These are phyloP conservation scores for Acanthamoeba castellanii DNA, from an alignment of 208 protist genomes.

Conservation along the genomic window DNA sequence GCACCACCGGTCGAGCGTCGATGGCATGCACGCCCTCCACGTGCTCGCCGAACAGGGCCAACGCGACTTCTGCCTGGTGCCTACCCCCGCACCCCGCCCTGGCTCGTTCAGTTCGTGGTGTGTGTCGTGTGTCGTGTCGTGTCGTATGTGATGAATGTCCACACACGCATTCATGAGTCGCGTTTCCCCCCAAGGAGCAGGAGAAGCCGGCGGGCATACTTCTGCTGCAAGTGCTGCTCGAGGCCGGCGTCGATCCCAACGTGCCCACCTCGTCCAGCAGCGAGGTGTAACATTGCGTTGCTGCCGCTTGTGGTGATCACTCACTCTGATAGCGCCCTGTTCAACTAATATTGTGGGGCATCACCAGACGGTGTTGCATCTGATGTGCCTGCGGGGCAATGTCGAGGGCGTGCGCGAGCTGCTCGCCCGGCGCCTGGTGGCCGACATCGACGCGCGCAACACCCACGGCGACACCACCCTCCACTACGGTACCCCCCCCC, in stretches of 20 bases:
- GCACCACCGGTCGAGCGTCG: background rate
- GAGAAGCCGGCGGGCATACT: background rate
- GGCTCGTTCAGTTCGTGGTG: too few relatives aligned
- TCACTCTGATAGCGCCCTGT: too few relatives aligned
- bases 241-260: background rate
- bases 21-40: conserved; percentile 6
- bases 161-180: too few relatives aligned
- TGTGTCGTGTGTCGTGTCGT: too few relatives aligned
- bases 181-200: background rate
- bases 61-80: background rate
- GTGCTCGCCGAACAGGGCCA: background rate
- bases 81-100: too few relatives aligned
- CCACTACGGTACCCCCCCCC: background rate
- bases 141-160: too few relatives aligned
- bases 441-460: background rate
- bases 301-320: too few relatives aligned
- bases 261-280: background rate
- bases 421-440: background rate
- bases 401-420: background rate
- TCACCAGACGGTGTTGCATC: background rate
- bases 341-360: background rate
- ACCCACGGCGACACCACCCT: background rate
- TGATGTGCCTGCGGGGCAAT: conserved; percentile 16
- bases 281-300: too few relatives aligned
- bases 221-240: background rate